These are phyloP conservation scores for Beauveria asiatica DNA, from an alignment of 2,329 filamentous ascomycete genomes.

Conservation along the genomic window DNA sequence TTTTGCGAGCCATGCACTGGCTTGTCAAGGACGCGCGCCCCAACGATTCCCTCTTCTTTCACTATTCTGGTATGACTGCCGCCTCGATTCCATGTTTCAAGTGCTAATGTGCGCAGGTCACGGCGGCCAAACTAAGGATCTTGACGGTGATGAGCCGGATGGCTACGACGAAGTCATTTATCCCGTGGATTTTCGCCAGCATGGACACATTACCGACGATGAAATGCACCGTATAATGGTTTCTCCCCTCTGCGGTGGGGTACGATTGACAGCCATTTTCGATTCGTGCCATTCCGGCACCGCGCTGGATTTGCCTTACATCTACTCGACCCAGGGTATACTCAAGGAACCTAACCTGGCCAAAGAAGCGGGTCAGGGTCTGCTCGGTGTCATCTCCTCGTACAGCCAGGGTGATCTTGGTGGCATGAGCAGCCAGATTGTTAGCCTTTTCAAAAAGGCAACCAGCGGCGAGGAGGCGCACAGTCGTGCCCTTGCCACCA, in stretches of 20 bases:
- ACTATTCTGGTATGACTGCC: conserved; percentile 69
- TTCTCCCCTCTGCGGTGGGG: conserved; percentile 44
- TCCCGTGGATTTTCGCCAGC: conserved; percentile 69
- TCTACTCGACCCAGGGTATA: conserved; percentile 60
- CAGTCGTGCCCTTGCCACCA: conserved; percentile 72
- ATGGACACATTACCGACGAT: conserved; percentile 76
- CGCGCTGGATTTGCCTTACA: conserved; percentile 57
- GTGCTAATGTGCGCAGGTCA: conserved; percentile 43
- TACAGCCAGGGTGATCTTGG: conserved; percentile 66
- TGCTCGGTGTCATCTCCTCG: conserved; percentile 51
- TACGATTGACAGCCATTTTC: conserved; percentile 54
- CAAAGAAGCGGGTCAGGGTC: conserved; percentile 57
- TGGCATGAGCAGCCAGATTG: conserved; percentile 70
- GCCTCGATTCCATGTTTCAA: background rate
- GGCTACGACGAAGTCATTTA: conserved; percentile 81
- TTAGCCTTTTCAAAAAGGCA: conserved; percentile 84
- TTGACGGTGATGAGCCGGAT: conserved; percentile 73
- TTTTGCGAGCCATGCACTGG: conserved; percentile 95
- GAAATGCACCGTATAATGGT: conserved; percentile 73
- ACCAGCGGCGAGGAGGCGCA: conserved; percentile 73
- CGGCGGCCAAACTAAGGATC: conserved; percentile 71
- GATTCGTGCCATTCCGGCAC: conserved; percentile 61
- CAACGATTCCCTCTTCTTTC: conserved; percentile 94
- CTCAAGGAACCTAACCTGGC: conserved; percentile 61
- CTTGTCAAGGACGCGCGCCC: conserved; percentile 85